These are phyloP conservation scores for Candida coleopterorum DNA, from an alignment of 805 yeast species.

Conservation along the genomic window DNA sequence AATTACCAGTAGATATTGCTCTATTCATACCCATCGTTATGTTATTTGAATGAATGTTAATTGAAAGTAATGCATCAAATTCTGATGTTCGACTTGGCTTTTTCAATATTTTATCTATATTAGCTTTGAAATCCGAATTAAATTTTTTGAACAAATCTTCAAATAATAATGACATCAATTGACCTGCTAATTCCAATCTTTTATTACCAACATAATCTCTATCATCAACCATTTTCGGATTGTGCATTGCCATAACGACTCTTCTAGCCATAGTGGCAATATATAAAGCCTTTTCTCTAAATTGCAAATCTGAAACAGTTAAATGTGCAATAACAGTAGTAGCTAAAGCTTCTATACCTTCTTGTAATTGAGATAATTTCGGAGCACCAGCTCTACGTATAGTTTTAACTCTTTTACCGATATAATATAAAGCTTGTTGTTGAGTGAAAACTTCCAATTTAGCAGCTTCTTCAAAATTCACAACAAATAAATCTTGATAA, in stretches of 20 bases:
- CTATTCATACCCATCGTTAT: constrained; percentile 92
- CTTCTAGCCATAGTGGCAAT: constrained; percentile 96
- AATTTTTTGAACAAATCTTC: constrained; percentile 97
- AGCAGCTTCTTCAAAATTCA: constrained; percentile 92
- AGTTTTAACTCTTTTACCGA: constrained; percentile 89
- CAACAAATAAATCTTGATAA: constrained; percentile 88
- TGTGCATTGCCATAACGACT: constrained; percentile 91
- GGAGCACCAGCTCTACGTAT: constrained; percentile 83
- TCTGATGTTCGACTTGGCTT: constrained; percentile 94
- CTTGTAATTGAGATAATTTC: constrained; percentile 75
- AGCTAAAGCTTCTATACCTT: constrained; percentile 95
- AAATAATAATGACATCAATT: constrained; percentile 86
- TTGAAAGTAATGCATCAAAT: constrained; percentile 86
- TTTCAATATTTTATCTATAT: constrained; percentile 87
- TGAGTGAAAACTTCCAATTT: constrained; percentile 82
- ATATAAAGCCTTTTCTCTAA: constrained; percentile 90
- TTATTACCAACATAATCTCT: constrained; percentile 98
- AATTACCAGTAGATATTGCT: constrained; percentile 97
- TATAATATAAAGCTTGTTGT: constrained; percentile 85
- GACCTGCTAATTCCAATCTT: constrained; percentile 95
- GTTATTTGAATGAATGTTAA: constrained; percentile 86
- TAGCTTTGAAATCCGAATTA: constrained; percentile 89
- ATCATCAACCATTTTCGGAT: constrained; percentile 95
- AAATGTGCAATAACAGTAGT: constrained; percentile 95
- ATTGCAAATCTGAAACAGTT: constrained; percentile 77